These are phyloP conservation scores for Flammula alnicola DNA, from an alignment of 1,284 basidiomycete species.

Conservation along the genomic window DNA sequence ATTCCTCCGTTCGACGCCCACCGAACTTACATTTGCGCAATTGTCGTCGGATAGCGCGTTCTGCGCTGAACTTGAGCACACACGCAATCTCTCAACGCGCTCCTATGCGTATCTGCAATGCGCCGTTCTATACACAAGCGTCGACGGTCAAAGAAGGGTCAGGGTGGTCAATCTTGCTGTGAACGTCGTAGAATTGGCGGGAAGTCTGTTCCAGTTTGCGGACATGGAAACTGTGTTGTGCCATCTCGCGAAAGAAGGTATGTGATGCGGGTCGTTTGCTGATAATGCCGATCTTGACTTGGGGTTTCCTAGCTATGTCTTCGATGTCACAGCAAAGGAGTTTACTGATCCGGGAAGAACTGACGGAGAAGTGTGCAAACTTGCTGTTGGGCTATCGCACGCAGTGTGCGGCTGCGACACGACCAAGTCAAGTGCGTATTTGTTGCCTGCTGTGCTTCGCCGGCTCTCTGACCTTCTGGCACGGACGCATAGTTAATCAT, in stretches of 20 bases:
- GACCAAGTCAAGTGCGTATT: constrained; percentile 76
- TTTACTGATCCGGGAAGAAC: constrained; percentile 78
- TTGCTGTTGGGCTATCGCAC: constrained; percentile 89
- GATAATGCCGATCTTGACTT: constrained; percentile 3
- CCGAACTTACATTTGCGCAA: constrained; percentile 82
- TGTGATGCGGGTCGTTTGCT: too few relatives aligned
- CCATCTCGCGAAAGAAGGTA: constrained; percentile 82
- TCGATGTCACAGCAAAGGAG: constrained; percentile 68
- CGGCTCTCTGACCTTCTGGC: constrained; percentile 8
- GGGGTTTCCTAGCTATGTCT: constrained; percentile 62
- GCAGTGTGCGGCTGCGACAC: constrained; percentile 87
- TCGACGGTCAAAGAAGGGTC: constrained; percentile 82
- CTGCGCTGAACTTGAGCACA: constrained; percentile 65
- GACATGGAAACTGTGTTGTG: constrained; percentile 89
- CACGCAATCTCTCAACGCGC: constrained; percentile 75
- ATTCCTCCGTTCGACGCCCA: constrained; percentile 77
- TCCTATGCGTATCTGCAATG: constrained; percentile 86
- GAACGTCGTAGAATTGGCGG: constrained; percentile 82
- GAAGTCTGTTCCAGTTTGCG: constrained; percentile 91
- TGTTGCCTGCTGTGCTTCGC: constrained; percentile 5
- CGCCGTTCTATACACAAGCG: constrained; percentile 90
- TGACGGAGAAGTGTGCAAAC: constrained; percentile 87
- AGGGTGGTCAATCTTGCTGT: constrained; percentile 87
- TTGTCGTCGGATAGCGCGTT: constrained; percentile 86
- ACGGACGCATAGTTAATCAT: constrained; percentile 91